A percentile compares a stretch with the other conserved stretches of the same genome.
phyloP scores from a whole-genome alignment of 192 early-diverging fungal species.

The Gonapodya prolifera region DNA sequence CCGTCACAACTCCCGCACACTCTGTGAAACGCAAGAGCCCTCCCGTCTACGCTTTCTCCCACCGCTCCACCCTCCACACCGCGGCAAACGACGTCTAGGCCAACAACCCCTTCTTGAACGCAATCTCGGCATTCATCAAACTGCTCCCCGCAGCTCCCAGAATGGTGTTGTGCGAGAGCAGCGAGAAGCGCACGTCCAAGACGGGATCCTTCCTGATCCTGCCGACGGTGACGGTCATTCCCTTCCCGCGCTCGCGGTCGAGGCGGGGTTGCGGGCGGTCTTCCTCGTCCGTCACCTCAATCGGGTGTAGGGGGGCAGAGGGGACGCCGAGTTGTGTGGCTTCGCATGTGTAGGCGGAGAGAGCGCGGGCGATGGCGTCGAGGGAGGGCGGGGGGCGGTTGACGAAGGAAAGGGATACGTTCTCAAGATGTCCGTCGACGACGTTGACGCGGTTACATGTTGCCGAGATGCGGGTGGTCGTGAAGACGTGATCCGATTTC shows the following conservation, averaged over 20 bases:
- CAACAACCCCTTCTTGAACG: constrained; percentile 63
- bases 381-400: constrained; percentile 48
- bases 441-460: constrained; percentile 95
- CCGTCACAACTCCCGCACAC: no score
- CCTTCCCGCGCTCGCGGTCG: constrained; percentile 70
- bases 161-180: constrained; percentile 91
- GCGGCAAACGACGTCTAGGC: background rate
- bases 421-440: constrained; percentile 89
- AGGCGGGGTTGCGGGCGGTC: constrained; percentile 93
- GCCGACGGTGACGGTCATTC: constrained; percentile 87
- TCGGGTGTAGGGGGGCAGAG: constrained; percentile 68
- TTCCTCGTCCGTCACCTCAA: constrained; percentile 50
- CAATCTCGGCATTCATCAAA: constrained; percentile 90
- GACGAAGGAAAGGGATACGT: constrained; percentile 75
- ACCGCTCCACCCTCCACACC: no score
- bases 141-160: constrained; percentile 89
- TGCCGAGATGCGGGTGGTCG: constrained; percentile 65
- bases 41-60: no score
- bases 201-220: constrained; percentile 73
- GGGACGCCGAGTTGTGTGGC: constrained; percentile 63
- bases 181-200: constrained; percentile 81
- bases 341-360: constrained; percentile 67
- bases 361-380: constrained; percentile 57
- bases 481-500: constrained; percentile 21
- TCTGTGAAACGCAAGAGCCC: no score